phyloP scores from a whole-genome alignment of 768 basidiomycete genomes.

The Hypholoma sublateritium region DNA sequence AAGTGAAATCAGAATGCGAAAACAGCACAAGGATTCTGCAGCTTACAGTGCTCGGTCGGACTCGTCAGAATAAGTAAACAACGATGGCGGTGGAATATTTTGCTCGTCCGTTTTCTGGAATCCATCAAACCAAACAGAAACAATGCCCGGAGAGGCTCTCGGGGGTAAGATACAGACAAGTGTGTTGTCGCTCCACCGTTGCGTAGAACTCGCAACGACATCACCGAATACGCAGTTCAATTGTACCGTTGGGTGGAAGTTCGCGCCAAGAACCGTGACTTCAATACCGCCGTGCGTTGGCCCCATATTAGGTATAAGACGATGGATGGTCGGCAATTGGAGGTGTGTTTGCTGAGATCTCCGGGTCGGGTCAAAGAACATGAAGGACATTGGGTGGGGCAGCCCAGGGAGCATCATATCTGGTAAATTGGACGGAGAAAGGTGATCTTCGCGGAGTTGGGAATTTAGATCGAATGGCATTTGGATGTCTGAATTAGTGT shows the following conservation, averaged over 20 bases:
- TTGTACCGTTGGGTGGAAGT: constrained; percentile 76
- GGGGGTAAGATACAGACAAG: constrained; percentile 92
- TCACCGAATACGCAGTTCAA: constrained; percentile 87
- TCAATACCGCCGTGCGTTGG: constrained; percentile 93
- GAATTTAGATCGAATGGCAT: constrained; percentile 28
- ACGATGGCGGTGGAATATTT: constrained; percentile 45
- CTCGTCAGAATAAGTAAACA: constrained; percentile 92
- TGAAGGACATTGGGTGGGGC: constrained; percentile 45
- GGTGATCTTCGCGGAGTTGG: background rate
- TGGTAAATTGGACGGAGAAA: constrained; percentile 10
- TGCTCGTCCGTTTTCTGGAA: constrained; percentile 60
- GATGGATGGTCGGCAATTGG: constrained; percentile 74
- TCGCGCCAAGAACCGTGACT: constrained; percentile 89
- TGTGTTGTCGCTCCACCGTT: constrained; percentile 91
- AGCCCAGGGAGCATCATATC: constrained; percentile 22
- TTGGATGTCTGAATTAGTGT: constrained; percentile 37
- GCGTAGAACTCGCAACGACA: constrained; percentile 76
- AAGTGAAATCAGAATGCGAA: constrained; percentile 10
- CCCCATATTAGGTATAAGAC: constrained; percentile 80
- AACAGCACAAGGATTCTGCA: constrained; percentile 3
- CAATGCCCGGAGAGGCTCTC: constrained; percentile 75
- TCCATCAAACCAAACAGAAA: constrained; percentile 87
- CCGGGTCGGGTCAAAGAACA: constrained; percentile 60
- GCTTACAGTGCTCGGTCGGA: constrained; percentile 86
- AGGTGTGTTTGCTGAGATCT: constrained; percentile 45